These are phyloP conservation scores for Nannizzia gypsea DNA, from an alignment of 2,329 filamentous ascomycete species.

Conservation along the genomic window DNA sequence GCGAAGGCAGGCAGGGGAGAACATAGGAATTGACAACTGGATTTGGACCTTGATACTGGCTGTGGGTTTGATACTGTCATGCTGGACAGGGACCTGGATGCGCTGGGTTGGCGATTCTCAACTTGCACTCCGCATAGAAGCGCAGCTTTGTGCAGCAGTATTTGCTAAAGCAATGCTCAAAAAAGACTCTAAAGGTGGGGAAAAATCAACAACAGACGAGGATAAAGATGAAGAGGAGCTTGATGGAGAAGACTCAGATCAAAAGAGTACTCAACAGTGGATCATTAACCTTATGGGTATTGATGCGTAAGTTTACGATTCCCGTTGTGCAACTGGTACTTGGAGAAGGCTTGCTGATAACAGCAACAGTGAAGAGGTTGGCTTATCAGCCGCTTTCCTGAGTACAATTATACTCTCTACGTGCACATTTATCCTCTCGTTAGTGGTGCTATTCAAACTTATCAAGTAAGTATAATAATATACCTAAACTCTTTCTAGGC, in stretches of 20 bases:
- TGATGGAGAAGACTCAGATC: background rate
- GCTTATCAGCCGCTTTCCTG: background rate
- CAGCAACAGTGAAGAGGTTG: background rate
- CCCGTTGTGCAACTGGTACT: background rate
- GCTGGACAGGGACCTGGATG: background rate
- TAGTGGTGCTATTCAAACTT: background rate
- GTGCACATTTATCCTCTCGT: background rate
- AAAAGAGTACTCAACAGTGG: conserved; percentile 1
- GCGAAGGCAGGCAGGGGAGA: background rate
- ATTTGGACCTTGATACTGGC: background rate
- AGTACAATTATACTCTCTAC: conserved; percentile 2
- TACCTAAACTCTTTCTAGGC: background rate
- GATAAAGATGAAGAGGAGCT: background rate
- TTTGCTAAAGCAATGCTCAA: conserved; percentile 6
- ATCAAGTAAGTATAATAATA: background rate
- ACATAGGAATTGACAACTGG: conserved; percentile 1
- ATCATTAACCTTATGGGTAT: conserved; percentile 5
- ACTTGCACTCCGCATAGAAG: conserved; percentile 1
- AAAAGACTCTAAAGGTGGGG: background rate
- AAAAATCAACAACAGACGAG: background rate
- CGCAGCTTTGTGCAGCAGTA: conserved; percentile 4
- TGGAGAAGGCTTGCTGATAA: background rate
- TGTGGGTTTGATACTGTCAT: background rate
- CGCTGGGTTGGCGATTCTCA: background rate
- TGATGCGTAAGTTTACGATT: background rate